Conservation (phyloP, 2,329 filamentous ascomycete species). For the Macrophomina tecta region DNA sequence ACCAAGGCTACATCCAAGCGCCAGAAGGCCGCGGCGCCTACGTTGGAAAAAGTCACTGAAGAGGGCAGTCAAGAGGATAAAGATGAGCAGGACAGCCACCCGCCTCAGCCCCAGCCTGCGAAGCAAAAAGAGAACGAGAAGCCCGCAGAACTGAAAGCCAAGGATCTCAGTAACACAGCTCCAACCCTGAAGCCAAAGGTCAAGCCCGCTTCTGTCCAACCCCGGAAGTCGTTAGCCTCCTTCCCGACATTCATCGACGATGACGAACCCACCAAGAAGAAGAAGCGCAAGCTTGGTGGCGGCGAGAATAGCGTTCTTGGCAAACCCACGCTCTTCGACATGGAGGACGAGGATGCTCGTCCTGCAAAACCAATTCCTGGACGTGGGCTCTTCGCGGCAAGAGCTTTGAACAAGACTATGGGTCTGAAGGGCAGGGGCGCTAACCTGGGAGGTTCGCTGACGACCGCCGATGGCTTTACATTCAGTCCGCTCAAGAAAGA, state of each 20-base stretch:
- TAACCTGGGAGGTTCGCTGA: constrained; percentile 43
- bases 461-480: constrained; percentile 46
- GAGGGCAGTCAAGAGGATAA: constrained; percentile 48
- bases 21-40: constrained; percentile 45
- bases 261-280: constrained; percentile 57
- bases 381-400: constrained; percentile 45
- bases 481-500: constrained; percentile 51
- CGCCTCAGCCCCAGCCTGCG: constrained; percentile 35
- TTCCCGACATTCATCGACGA: constrained; percentile 50
- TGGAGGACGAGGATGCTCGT: constrained; percentile 50
- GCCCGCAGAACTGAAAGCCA: constrained; percentile 29
- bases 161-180: constrained; percentile 41
- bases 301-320: constrained; percentile 49
- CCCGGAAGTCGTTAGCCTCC: constrained; percentile 56
- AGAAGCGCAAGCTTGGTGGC: constrained; percentile 75
- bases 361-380: constrained; percentile 43
- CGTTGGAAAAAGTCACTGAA: constrained; percentile 53
- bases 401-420: constrained; percentile 44
- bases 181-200: constrained; percentile 40
- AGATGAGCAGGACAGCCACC: constrained; percentile 47
- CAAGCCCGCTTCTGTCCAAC: constrained; percentile 40
- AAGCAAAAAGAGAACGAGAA: constrained; percentile 37
- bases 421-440: constrained; percentile 41
- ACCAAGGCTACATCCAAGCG: constrained; percentile 46
- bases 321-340: constrained; percentile 68